phyloP scores from a whole-genome alignment of 352 stramenopile species.

The Peronospora belbahrii region DNA sequence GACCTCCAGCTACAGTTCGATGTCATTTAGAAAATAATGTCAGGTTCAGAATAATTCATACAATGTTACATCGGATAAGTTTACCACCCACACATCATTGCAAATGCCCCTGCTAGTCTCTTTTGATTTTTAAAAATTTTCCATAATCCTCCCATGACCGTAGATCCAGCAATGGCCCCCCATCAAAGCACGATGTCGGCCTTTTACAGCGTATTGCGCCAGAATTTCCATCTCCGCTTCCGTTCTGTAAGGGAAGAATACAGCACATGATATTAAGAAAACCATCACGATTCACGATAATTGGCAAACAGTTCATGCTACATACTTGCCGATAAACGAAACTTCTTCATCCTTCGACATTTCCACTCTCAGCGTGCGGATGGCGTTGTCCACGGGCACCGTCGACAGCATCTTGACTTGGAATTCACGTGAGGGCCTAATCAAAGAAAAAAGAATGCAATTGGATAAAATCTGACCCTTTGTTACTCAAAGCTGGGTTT shows the following conservation, averaged over 20 bases:
- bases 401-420: slow-evolving; percentile 15
- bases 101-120: slow-evolving; percentile 26
- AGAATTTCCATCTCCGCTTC: slow-evolving; percentile 57
- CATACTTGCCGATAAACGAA: slow-evolving; percentile 52
- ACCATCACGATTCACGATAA: not conserved
- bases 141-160: slow-evolving; percentile 30
- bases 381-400: slow-evolving; percentile 44
- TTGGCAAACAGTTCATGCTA: not conserved
- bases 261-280: no score
- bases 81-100: slow-evolving; percentile 32
- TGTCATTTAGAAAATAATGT: not conserved
- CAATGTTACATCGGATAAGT: not conserved
- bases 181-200: slow-evolving; percentile 36
- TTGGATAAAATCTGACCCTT: slow-evolving; percentile 18
- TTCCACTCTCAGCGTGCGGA: slow-evolving; percentile 56
- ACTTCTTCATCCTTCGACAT: slow-evolving; percentile 42
- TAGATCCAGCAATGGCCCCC: slow-evolving; percentile 34
- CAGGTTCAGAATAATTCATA: not conserved
- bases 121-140: slow-evolving; percentile 37
- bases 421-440: not conserved
- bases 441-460: not conserved
- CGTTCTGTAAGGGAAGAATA: no score
- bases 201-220: slow-evolving; percentile 38
- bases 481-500: no score
- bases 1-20: slow-evolving; percentile 31